Evolutionary conservation across 2,329 filamentous ascomycete species (phyloP), one percentile per base, ranked within the genome.

Genomic region (Elsinoe necatrix): DNA sequence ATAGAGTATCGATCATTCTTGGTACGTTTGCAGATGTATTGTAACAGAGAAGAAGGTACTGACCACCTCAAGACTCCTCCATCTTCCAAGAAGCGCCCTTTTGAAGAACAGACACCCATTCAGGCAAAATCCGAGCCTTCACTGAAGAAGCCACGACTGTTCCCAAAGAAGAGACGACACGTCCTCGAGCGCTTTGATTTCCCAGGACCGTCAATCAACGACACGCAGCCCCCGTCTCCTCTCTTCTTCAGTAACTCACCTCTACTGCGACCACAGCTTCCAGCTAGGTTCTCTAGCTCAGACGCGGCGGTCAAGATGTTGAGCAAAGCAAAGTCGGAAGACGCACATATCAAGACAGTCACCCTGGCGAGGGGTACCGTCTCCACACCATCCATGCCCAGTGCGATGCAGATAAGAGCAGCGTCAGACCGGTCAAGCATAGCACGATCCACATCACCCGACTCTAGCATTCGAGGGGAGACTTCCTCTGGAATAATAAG

Each of bases 251-350:
- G 76, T 31, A 70, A 77, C 59, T 70, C 68, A 14, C 56, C 65
- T n/a, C 69, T 66, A 47, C 63, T 62, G 35, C 68, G 75, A 6
- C 77, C 76, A 8, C 65, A 66, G 31, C 70, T 80, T 42, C 76
- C 76, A 16, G 64, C 70, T 34, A 81, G 77, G 73, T 84, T 75
- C 78, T 82, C 66, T 69, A 81, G 70, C 68, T 77, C 69, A 69
- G 79, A 72, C 72, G 77, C 71, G 69, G 81, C 80, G 60, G 77
- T 80, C 27, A 88, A 68, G 62, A 85, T 76, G 70, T 71, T 79
- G 60, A 75, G 72, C 64, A 77, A 75, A 61, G 71, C 75, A n/a
- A 72, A 70, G 14, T 67, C 63, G n/a, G 76, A 79, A 59, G 76
- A 79, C 41, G 69, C 64, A 56, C 71, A 71, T 62, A 72, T 79